Evolutionary conservation across 2,329 filamentous ascomycete genomes (phyloP).

Genomic region (Sclerotinia nivalis): DNA sequence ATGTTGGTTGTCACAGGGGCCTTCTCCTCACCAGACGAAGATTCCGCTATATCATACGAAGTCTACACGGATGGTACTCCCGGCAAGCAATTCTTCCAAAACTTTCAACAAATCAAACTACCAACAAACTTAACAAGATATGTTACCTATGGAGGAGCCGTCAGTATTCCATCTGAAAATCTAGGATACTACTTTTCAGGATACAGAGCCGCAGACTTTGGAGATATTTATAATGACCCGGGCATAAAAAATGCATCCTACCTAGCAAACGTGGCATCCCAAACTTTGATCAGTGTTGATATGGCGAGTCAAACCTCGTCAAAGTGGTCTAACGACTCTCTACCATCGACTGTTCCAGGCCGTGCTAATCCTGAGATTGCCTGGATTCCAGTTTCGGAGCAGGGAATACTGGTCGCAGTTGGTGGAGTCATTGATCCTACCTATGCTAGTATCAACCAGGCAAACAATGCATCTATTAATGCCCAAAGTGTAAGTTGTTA

Average conservation of each 20-base stretch:
- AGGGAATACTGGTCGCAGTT: slow-evolving; percentile 75
- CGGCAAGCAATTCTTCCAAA: not conserved
- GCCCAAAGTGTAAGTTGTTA: slow-evolving; percentile 45
- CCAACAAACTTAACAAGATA: slow-evolving; percentile 56
- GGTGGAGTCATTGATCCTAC: slow-evolving; percentile 69
- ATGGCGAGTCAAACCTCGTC: slow-evolving; percentile 53
- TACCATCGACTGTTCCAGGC: slow-evolving; percentile 52
- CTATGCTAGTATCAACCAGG: slow-evolving; percentile 41
- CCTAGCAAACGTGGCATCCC: slow-evolving; percentile 46
- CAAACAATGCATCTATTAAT: slow-evolving; percentile 39
- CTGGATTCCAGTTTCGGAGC: slow-evolving; percentile 74
- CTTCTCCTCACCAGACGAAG: slow-evolving; percentile 44
- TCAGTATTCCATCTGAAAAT: slow-evolving; percentile 68
- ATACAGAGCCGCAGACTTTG: slow-evolving; percentile 52
- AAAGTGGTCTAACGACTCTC: slow-evolving; percentile 57
- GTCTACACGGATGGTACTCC: slow-evolving; percentile 54
- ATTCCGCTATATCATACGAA: slow-evolving; percentile 54
- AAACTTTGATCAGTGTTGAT: slow-evolving; percentile 61
- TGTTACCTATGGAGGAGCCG: slow-evolving; percentile 63
- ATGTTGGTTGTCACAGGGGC: slow-evolving; percentile 44
- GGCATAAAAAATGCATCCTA: slow-evolving; percentile 27
- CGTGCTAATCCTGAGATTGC: slow-evolving; percentile 66
- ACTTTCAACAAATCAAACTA: slow-evolving; percentile 37
- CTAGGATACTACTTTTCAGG: slow-evolving; percentile 72
- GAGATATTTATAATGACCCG: slow-evolving; percentile 48